phyloP scores from a whole-genome alignment of 2,329 filamentous ascomycete species.

The Cladophialophora immunda region DNA sequence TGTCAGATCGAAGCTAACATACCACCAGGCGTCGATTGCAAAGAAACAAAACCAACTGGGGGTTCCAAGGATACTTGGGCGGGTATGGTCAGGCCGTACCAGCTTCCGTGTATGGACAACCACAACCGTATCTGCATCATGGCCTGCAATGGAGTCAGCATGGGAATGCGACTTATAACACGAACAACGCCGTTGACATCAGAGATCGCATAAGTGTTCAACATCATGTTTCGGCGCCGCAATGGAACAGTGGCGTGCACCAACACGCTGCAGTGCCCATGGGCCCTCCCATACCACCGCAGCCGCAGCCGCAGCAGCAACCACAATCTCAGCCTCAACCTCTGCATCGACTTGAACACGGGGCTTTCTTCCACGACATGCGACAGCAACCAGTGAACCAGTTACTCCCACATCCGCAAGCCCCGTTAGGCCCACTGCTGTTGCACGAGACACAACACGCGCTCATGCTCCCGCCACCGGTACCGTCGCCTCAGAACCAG shows the following conservation, averaged over 20 bases:
- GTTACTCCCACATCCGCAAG: background rate
- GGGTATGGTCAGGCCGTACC: background rate
- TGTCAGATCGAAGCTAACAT: background rate
- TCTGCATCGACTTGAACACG: background rate
- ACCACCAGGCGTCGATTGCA: background rate
- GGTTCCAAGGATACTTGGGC: background rate
- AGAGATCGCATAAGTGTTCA: slow-evolving; percentile 8
- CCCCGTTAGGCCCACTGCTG: background rate
- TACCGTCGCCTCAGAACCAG: background rate
- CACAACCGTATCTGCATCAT: background rate
- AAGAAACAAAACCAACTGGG: background rate
- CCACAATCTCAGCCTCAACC: no score
- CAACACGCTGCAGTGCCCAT: background rate
- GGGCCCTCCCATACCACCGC: background rate
- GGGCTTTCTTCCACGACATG: background rate
- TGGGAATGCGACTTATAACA: background rate
- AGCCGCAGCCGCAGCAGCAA: background rate
- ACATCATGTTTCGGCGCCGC: background rate
- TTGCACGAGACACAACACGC: background rate
- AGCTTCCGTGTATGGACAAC: slow-evolving; percentile 3
- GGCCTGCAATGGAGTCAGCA: slow-evolving; percentile 2
- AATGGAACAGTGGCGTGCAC: background rate
- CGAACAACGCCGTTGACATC: slow-evolving; percentile 1
- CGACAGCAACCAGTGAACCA: background rate
- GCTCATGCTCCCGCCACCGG: background rate